Base-by-base conservation (phyloP, 2,329 filamentous ascomycete genomes). In the Colletotrichum abscissum region DNA sequence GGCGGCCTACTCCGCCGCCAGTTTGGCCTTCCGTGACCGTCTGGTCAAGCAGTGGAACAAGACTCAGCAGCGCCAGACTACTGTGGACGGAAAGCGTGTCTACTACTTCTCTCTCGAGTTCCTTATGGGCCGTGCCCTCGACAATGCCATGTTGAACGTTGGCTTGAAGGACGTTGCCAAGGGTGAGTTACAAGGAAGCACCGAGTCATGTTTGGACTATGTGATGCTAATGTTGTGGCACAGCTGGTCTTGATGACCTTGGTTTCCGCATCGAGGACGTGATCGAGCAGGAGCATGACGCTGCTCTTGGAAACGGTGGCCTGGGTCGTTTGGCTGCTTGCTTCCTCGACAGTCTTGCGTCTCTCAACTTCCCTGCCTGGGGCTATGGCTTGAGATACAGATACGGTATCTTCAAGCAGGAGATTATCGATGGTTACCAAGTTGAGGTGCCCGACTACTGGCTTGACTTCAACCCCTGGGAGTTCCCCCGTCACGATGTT, bases 401-500 rank as follows among this genome's bases (percentile, higher is more conserved):
- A 82, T 98, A 98, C 82, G 94, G 94, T 81, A 99, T 99, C 82
- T 99, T 99, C 91, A 98, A 98, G 87, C 97, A 99, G 86, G 97
- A 98, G 86, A 98, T 99, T 78, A 92, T 98, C 73, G 94, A 98
- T 80, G 97, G 97, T 71, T 99, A 98, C 82, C 97, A 99, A 84
- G 95, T 99, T 76, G 97, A 99, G 81, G 94, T 98, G 72, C 97
- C 97, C 24, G 97, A 99, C 82, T 98, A 99, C 85, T 99, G 97
- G 97, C 91, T 99, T 67, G 97, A 98, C 82, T 98, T 98, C 84
- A 99, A 99, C 84, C 97, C 97, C 0, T 99, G 97, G 97, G 97
- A 99, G 82, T 99, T 98, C 80, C 95, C 95, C 55, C 90, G 97
- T 77, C 95, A 98, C 82, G 97, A 99, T 81, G 94, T 99, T 74